phyloP scores from a whole-genome alignment of 1,284 basidiomycete species.

The Sutorius eximius region DNA sequence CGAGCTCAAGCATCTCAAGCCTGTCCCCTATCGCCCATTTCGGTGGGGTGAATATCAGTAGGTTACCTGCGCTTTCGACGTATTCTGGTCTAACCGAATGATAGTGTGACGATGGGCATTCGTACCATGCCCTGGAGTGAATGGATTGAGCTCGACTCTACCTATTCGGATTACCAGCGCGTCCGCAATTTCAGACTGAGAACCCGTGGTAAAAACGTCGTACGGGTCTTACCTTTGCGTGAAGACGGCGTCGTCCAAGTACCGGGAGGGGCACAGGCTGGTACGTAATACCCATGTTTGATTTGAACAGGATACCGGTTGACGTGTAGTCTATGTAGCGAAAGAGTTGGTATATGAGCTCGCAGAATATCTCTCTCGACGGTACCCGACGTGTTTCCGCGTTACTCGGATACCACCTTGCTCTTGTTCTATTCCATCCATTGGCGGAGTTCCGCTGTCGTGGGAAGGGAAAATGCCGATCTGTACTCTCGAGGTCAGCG shows the following conservation, averaged over 20 bases:
- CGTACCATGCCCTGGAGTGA: constrained; percentile 62
- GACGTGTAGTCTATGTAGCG: constrained; percentile 37
- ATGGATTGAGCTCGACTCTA: constrained; percentile 67
- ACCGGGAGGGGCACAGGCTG: constrained; percentile 49
- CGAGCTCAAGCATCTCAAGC: constrained; percentile 46
- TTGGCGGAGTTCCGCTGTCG: constrained; percentile 37
- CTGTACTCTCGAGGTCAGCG: constrained; percentile 50
- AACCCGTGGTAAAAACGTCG: constrained; percentile 47
- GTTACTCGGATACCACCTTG: constrained; percentile 43
- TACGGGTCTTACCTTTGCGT: constrained; percentile 45
- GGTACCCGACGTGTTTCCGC: constrained; percentile 59
- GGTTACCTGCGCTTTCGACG: constrained; percentile 25
- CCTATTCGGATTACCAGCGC: constrained; percentile 51
- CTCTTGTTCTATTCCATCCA: constrained; percentile 13
- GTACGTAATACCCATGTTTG: constrained; percentile 35
- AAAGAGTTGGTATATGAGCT: constrained; percentile 65
- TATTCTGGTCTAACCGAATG: constrained; percentile 49
- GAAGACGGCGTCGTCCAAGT: constrained; percentile 47
- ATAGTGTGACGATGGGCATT: constrained; percentile 71
- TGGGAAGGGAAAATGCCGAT: constrained; percentile 56
- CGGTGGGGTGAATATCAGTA: constrained; percentile 63
- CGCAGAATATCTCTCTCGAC: constrained; percentile 58
- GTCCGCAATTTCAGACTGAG: constrained; percentile 54
- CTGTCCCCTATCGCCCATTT: constrained; percentile 64
- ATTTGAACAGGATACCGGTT: constrained; percentile 28